Conservation (phyloP, 805 yeast species). For the Hanseniaspora occidentalis region DNA sequence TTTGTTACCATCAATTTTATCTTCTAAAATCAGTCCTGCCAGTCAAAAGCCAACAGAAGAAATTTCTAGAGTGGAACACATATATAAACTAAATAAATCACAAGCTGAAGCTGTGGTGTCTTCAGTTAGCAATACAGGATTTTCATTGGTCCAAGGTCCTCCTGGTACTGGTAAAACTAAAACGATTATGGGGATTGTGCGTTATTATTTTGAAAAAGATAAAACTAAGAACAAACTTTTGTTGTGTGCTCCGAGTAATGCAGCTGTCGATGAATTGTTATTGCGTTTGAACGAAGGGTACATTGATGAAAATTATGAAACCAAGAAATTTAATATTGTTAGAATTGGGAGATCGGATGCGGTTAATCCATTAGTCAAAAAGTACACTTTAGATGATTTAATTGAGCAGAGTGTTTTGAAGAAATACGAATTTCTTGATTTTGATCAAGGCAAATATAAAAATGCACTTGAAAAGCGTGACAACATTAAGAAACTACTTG, state of each 20-base stretch:
- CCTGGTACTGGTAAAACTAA: conserved; percentile 99
- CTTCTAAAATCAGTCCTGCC: conserved; percentile 41
- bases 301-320: conserved; percentile 37
- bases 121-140: conserved; percentile 55
- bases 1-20: conserved; percentile 49
- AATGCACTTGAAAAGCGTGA: conserved; percentile 49
- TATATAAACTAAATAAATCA: conserved; percentile 63
- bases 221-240: conserved; percentile 44
- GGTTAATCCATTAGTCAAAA: conserved; percentile 68
- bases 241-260: conserved; percentile 97
- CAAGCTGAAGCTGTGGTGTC: conserved; percentile 86
- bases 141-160: conserved; percentile 92
- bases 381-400: conserved; percentile 72
- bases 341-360: conserved; percentile 87
- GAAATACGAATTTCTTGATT: conserved; percentile 29
- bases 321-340: conserved; percentile 54
- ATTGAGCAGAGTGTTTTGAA: conserved; percentile 51
- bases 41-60: conserved; percentile 21
- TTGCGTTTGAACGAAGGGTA: conserved; percentile 71
- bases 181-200: conserved; percentile 85
- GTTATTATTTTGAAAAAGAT: conserved; percentile 40
- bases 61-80: conserved; percentile 30
- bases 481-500: conserved; percentile 31
- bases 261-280: conserved; percentile 94
- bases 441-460: conserved; percentile 12